These are phyloP conservation scores for Cercospora sp. DNA, from an alignment of 2,329 filamentous ascomycete genomes.

Conservation along the genomic window DNA sequence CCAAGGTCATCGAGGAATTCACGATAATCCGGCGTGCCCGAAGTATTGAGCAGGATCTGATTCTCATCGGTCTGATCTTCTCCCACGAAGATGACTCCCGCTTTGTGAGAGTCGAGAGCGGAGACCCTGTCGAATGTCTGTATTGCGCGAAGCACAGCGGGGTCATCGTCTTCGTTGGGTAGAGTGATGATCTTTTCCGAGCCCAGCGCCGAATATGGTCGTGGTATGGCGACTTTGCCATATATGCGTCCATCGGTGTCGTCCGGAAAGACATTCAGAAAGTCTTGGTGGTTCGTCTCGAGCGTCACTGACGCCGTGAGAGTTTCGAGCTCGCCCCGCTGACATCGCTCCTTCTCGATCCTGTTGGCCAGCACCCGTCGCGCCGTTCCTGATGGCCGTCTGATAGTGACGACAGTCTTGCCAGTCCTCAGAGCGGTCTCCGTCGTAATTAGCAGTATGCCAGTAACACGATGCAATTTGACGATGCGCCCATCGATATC, in stretches of 20 bases:
- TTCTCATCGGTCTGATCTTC: constrained; percentile 79
- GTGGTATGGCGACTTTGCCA: constrained; percentile 54
- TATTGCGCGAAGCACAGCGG: constrained; percentile 69
- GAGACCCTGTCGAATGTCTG: constrained; percentile 81
- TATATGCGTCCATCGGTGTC: constrained; percentile 30
- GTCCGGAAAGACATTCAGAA: constrained; percentile 34
- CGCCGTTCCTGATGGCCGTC: constrained; percentile 36
- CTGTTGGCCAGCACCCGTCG: constrained; percentile 25
- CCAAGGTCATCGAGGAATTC: constrained; percentile 81
- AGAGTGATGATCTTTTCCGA: constrained; percentile 59
- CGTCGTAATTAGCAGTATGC: constrained; percentile 71
- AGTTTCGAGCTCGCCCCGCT: constrained; percentile 15
- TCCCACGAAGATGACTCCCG: constrained; percentile 90
- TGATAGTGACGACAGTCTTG: constrained; percentile 36
- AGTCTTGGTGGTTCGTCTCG: constrained; percentile 28
- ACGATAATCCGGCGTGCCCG: constrained; percentile 83
- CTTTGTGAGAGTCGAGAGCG: constrained; percentile 91
- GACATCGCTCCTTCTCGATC: constrained; percentile 20
- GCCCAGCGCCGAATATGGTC: constrained; percentile 33
- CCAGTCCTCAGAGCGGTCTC: constrained; percentile 60
- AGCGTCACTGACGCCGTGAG: constrained; percentile 29
- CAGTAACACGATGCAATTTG: constrained; percentile 70
- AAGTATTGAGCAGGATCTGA: constrained; percentile 83
- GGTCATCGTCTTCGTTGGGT: constrained; percentile 60
- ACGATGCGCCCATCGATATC: constrained; percentile 65